phyloP scores from a whole-genome alignment of 202 grass and related monocot species.

The Alloteropsis angusta region DNA sequence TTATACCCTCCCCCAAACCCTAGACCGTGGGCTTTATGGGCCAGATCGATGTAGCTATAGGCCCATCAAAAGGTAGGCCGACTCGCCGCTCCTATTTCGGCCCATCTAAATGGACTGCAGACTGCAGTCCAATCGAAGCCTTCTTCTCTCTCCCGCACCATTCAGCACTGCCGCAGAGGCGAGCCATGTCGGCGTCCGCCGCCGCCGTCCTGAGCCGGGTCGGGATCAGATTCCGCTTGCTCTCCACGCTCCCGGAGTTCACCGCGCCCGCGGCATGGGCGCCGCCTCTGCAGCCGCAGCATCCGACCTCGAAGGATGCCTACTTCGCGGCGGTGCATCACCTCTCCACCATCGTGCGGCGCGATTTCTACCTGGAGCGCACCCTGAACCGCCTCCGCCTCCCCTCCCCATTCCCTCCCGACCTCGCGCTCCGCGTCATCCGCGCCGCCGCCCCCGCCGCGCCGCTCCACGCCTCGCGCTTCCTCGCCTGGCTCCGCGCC shows the following conservation, averaged over 20 bases:
- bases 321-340: slow-evolving; percentile 77
- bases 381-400: slow-evolving; percentile 84
- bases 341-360: slow-evolving; percentile 70
- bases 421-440: slow-evolving; percentile 75
- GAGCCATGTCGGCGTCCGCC: slow-evolving; percentile 22
- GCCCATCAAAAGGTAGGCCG: not conserved
- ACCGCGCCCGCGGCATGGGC: not conserved
- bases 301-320: slow-evolving; percentile 60
- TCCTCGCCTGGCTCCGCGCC: slow-evolving; percentile 67
- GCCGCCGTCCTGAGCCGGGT: slow-evolving; percentile 25
- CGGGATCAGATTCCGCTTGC: slow-evolving; percentile 12
- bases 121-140: not conserved
- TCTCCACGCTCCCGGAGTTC: slow-evolving; percentile 12
- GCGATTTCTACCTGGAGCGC: slow-evolving; percentile 92
- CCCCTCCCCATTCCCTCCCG: slow-evolving; percentile 58
- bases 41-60: not conserved
- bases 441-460: slow-evolving; percentile 39
- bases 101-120: not conserved
- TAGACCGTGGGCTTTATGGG: not conserved
- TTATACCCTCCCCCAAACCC: slow-evolving; percentile 6
- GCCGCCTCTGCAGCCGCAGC: not conserved
- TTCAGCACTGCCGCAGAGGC: not conserved
- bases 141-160: not conserved
- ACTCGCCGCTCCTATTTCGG: not conserved
- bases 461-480: slow-evolving; percentile 49